Evolutionary conservation across 108 stramenopile species (phyloP), one percentile per base, ranked within the genome.

Genomic region (Pseudonitzschia multiseries): DNA sequence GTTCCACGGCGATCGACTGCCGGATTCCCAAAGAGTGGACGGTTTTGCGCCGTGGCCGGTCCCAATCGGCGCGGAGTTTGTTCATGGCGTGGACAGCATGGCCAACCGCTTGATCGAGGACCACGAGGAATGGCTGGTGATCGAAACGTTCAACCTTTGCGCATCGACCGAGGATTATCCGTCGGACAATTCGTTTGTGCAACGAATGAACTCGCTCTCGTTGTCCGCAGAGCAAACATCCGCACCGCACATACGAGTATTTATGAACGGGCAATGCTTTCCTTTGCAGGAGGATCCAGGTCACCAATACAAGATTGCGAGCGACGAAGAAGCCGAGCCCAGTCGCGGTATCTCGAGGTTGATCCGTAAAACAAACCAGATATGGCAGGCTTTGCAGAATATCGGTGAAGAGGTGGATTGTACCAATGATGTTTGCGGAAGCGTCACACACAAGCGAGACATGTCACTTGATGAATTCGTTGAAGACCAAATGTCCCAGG

Each of bases 61-160:
- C 18, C 29, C 75, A 0, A 60, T 81, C 28, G 80, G 80, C 13
- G 80, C 71, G 17, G 80, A 81, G 57, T 81, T 81, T 56, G 76
- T 81, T 5, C 80, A 81, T 43, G 80, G 80, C 31, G 67, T 75
- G 36, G 53, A 44, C 28, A 67, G 74, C 40, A 59, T 63, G 50
- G 33, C 66, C 21, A 75, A 54, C 40, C 9, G 68, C 18, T 27
- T 75, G 66, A 75, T 75, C 52, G 74, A 66, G 36, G 43, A 57
- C 12, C 54, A 68, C 52, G 53, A 54, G 26, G 66, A 68, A 52
- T 68, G 65, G 66, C 13, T 29, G 17, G 57, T 75, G 12, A 3
- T 69, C 57, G 71, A 67, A 73, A 81, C 69, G 20, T 66, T 69
- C 26, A 71, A 62, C 57, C 75, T 68, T 24, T 77, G 66, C 51